Percentiles rank a stretch among this genome's conserved stretches.
These are phyloP conservation scores for Symmetrospora coprosmae DNA, from an alignment of 768 basidiomycete species.

Conservation along the genomic window DNA sequence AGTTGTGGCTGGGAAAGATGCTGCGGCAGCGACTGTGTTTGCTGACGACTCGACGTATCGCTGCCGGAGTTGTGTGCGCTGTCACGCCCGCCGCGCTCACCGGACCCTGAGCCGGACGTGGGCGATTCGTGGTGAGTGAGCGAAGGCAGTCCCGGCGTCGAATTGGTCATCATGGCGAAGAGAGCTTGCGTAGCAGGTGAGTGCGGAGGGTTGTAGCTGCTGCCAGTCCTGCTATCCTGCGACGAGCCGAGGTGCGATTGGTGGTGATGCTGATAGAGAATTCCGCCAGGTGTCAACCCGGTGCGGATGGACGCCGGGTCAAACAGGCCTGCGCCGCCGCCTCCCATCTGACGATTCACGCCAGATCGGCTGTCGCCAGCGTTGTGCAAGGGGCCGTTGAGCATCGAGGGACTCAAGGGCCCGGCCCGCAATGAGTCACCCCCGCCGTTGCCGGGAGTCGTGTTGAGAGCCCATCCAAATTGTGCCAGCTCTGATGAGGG, in stretches of 20 bases:
- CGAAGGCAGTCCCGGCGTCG: conserved; percentile 27
- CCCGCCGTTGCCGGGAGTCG: too few species aligned
- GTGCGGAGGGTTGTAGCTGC: conserved; percentile 62
- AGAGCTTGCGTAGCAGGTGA: conserved; percentile 84
- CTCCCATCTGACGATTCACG: conserved; percentile 34
- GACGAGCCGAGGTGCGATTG: conserved; percentile 42
- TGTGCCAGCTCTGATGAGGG: conserved; percentile 38
- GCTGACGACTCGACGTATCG: too few species aligned
- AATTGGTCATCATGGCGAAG: conserved; percentile 73
- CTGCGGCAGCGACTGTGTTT: too few species aligned
- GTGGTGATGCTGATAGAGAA: conserved; percentile 47
- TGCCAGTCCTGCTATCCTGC: conserved; percentile 42
- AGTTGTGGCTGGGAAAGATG: too few species aligned
- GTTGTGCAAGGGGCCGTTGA: conserved; percentile 59
- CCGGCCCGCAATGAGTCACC: conserved; percentile 64
- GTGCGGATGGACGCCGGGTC: conserved; percentile 61
- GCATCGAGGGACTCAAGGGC: conserved; percentile 90
- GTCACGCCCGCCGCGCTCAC: too few species aligned
- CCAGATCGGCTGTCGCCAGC: conserved; percentile 27
- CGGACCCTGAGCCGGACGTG: too few species aligned
- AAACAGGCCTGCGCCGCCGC: conserved; percentile 39
- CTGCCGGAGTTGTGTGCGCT: too few species aligned
- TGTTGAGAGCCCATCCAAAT: conserved; percentile 54
- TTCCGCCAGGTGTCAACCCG: conserved; percentile 56
- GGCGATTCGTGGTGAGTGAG: too few species aligned